These are phyloP conservation scores for Coriaria nepalensis DNA, from an alignment of 306 rosid species.

Conservation along the genomic window DNA sequence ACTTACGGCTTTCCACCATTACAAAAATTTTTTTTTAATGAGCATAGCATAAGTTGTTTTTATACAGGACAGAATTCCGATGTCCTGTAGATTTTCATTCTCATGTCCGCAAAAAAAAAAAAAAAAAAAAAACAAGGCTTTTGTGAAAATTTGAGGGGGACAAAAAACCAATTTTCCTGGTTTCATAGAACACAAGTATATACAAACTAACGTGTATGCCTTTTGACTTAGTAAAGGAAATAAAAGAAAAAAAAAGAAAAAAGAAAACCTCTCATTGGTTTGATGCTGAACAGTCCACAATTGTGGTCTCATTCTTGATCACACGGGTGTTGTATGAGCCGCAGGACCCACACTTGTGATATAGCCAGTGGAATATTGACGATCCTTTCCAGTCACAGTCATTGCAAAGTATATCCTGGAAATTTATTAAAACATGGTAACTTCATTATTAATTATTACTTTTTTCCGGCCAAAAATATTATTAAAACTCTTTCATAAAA, in stretches of 20 bases:
- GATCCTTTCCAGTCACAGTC: conserved; percentile 77
- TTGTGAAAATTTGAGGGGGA: conserved; percentile 11
- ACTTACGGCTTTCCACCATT: too few species aligned
- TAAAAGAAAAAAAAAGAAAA: conserved; percentile 3
- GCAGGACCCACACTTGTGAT: conserved; percentile 79
- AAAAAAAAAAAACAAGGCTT: conserved; percentile 17
- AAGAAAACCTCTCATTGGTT: conserved; percentile 14
- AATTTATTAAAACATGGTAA: background rate
- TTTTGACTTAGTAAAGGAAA: background rate
- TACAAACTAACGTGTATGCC: conserved; percentile 30
- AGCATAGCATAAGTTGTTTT: too few species aligned
- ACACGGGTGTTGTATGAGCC: conserved; percentile 93
- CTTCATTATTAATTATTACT: too few species aligned
- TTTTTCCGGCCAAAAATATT: too few species aligned
- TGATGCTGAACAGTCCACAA: conserved; percentile 33
- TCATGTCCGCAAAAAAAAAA: background rate
- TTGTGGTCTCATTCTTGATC: conserved; percentile 51
- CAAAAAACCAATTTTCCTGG: conserved; percentile 43
- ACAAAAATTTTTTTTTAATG: too few species aligned
- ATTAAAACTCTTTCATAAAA: background rate
- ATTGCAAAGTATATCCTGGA: conserved; percentile 89
- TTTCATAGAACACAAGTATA: conserved; percentile 27
- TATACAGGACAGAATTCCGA: too few species aligned
- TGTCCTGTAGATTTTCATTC: background rate
- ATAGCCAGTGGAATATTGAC: conserved; percentile 86